phyloP scores from a whole-genome alignment of 257 asterid species.

The Fraxinus cuspidata region DNA sequence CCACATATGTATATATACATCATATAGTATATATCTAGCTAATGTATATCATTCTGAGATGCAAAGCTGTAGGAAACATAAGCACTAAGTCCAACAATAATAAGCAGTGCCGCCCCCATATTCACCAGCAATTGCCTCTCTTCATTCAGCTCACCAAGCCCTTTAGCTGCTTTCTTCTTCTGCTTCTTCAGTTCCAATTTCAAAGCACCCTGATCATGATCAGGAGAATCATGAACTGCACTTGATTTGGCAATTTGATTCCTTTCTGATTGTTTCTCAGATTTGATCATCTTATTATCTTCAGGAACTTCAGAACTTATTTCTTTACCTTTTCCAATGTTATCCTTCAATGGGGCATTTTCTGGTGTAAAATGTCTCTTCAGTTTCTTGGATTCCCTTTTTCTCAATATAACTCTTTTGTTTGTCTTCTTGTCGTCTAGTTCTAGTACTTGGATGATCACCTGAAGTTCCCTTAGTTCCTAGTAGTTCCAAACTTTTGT shows the following conservation, averaged over 20 bases:
- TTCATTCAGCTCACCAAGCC: conserved; percentile 43
- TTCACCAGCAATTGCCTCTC: conserved; percentile 67
- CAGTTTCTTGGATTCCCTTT: conserved; percentile 7
- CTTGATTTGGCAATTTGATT: conserved; percentile 17
- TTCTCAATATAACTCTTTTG: neutral
- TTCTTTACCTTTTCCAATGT: conserved; percentile 15
- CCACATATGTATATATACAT: neutral
- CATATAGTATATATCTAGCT: conserved; percentile 1
- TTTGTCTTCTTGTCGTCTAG: conserved; percentile 10
- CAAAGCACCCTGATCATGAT: conserved; percentile 5
- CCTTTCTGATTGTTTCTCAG: conserved; percentile 25
- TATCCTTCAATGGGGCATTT: neutral
- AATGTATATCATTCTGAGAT: conserved; percentile 28
- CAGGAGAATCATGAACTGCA: conserved; percentile 8
- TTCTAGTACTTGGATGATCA: conserved; percentile 15
- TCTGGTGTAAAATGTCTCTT: neutral
- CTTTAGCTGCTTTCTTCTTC: conserved; percentile 40
- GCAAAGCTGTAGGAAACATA: conserved; percentile 47
- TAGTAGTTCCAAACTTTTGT: conserved; percentile 9
- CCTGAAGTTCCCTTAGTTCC: conserved; percentile 7
- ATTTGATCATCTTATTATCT: conserved; percentile 11
- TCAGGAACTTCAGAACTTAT: conserved; percentile 23
- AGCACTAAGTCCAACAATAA: conserved; percentile 59
- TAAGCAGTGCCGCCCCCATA: conserved; percentile 66
- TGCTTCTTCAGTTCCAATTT: conserved; percentile 19